Base-by-base conservation (phyloP, 2,329 filamentous ascomycete species). In the Cladosporium sp. region DNA sequence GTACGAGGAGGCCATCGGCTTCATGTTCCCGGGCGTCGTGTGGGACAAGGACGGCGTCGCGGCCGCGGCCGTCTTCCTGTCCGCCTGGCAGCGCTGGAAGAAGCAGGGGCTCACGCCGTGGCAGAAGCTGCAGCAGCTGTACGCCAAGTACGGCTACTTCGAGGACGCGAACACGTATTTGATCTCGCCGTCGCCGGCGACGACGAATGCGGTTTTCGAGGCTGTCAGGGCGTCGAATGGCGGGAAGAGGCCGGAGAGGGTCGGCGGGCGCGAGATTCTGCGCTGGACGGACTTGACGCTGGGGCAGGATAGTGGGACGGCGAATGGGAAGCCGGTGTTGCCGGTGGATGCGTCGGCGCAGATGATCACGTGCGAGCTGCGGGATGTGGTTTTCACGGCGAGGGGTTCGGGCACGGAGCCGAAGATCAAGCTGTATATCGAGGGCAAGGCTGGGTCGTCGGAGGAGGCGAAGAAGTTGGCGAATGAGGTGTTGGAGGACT, bases 1-100 rank as follows among this genome's bases (percentile, higher is more conserved):
- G 1, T 85, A 81, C 58, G 82, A 85, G 66, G 82, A 85, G 67
- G 82, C 82, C 7, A 75, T 85, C 18, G 82, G 82, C 1, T 85
- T 83, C 65, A 85, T 85, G 82, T 82, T 85, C 51, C 74, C 81
- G 0, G 68, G 74, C 7, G 77, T 84, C 1, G 81, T 81, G 37
- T 77, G 80, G 58, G 82, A 85, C 66, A 85, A 85, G 61, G 82
- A 85, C 63, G 82, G 81, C 3, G 77, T 85, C 52, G 75, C 79
- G 5, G 81, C 81, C 2, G 79, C 81, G 3, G 74, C 77, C 9
- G 71, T 83, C 13, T 85, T 85, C 63, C 67, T 85, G 4, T 74
- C 74, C 10, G 80, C 79, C 1, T 72, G 75, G 53, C 72, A 74
- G 14, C 67, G 73, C 52, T 84, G 81, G 75, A 68, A 65, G 16